phyloP scores from a whole-genome alignment of 1,139 yeast species.

The Scheffersomyces lignicola region DNA sequence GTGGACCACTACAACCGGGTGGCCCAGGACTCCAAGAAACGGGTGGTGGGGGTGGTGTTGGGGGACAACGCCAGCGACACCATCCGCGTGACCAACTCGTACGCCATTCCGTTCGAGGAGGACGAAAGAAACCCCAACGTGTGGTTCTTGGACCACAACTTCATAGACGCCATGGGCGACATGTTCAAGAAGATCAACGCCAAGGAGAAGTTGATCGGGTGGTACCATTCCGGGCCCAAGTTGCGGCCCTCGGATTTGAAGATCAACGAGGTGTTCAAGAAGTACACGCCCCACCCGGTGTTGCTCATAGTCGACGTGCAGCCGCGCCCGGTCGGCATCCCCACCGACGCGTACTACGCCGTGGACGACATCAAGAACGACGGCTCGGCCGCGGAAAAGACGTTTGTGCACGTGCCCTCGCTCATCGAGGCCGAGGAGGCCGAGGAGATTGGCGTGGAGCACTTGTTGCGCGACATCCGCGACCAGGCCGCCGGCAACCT shows the following conservation, averaged over 20 bases:
- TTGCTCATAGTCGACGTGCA: constrained; percentile 90
- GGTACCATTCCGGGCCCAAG: constrained; percentile 99
- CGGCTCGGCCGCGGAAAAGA: constrained; percentile 91
- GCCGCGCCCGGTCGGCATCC: constrained; percentile 79
- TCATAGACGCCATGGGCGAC: constrained; percentile 93
- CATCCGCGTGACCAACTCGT: constrained; percentile 71
- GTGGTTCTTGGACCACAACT: constrained; percentile 97
- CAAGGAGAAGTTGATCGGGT: constrained; percentile 90
- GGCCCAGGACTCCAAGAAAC: constrained; percentile 64
- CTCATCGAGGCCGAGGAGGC: constrained; percentile 97
- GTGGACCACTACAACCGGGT: constrained; percentile 94
- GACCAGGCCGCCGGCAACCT: constrained; percentile 96
- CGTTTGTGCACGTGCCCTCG: constrained; percentile 92
- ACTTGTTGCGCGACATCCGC: constrained; percentile 86
- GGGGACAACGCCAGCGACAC: constrained; percentile 70
- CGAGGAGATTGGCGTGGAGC: constrained; percentile 98
- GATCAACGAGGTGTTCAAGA: constrained; percentile 85
- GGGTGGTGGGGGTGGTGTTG: constrained; percentile 91
- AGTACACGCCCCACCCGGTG: constrained; percentile 79
- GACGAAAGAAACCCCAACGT: constrained; percentile 91
- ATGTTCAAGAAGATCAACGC: constrained; percentile 98
- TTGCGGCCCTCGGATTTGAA: constrained; percentile 83
- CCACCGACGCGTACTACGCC: constrained; percentile 94
- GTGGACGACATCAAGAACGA: constrained; percentile 95
- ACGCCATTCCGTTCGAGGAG: constrained; percentile 94